These are phyloP conservation scores for Didymella segeticola DNA, from an alignment of 2,329 filamentous ascomycete genomes.

Conservation along the genomic window DNA sequence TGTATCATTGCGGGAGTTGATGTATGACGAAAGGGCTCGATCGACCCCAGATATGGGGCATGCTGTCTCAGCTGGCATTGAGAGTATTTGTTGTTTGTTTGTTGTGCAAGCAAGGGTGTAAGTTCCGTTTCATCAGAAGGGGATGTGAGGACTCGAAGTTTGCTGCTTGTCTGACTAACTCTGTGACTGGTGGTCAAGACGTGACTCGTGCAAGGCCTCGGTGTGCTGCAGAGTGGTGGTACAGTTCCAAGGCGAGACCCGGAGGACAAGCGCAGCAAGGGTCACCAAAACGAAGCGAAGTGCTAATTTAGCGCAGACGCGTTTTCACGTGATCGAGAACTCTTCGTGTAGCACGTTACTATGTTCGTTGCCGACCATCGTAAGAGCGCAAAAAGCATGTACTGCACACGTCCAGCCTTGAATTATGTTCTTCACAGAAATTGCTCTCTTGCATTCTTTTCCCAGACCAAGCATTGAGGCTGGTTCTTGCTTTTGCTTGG, in stretches of 20 bases:
- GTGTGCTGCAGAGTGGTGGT: slow-evolving; percentile 8
- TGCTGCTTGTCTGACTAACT: not conserved
- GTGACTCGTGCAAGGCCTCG: not conserved
- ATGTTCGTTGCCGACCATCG: no score
- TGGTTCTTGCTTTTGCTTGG: not conserved
- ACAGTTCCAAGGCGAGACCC: slow-evolving; percentile 7
- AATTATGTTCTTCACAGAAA: not conserved
- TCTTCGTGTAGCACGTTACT: no score
- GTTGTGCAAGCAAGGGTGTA: not conserved
- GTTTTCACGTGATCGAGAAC: slow-evolving; percentile 5
- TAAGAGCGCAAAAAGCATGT: not conserved
- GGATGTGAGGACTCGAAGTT: not conserved
- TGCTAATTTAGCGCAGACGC: slow-evolving; percentile 5
- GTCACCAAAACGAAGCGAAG: slow-evolving; percentile 1
- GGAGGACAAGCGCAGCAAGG: slow-evolving; percentile 6
- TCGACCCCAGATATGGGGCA: slow-evolving; percentile 50
- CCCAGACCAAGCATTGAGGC: not conserved
- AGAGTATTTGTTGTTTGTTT: not conserved
- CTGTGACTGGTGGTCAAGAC: not conserved
- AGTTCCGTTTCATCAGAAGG: not conserved
- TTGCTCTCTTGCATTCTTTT: not conserved
- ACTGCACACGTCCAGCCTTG: not conserved
- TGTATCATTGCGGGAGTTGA: slow-evolving; percentile 47
- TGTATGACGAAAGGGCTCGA: slow-evolving; percentile 43
- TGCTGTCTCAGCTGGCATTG: slow-evolving; percentile 33